Base-by-base conservation (phyloP, 805 yeast species). In the Ogataea dorogensis region DNA sequence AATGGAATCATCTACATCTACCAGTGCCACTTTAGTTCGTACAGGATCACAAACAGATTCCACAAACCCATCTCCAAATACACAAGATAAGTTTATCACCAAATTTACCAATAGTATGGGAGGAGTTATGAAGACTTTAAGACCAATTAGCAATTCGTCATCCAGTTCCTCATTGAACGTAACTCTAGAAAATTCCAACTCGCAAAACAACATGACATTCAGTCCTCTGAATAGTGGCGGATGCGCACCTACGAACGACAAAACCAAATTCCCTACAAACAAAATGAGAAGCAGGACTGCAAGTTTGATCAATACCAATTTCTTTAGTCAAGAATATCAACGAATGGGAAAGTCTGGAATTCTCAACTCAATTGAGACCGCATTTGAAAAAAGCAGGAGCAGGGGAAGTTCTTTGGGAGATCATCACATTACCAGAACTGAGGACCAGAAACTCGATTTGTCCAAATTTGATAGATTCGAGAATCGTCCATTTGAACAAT, bases 91-190 rank as follows among this genome's bases (percentile, higher is more conserved):
- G 28, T 41, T 58, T 6, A 29, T 61, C 12, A 46, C 46, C 23
- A 61, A 51, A 24, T 49, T 63, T 19, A 50, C 64, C 4, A 47
- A 38, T 6, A 52, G 65, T 37, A 46, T 62, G 45, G 63, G 59
- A 4, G 64, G 63, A 0, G 65, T 60, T 2, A 58, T 63, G 57
- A 63, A 61, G 39, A 58, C 36, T 23, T 53, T 63, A 16, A 44
- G 63, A 12, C 62, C 65, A 4, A 33, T 54, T 3, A 61, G 64
- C 24, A 55, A 51, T 9, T 56, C 64, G 1, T 50, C 62, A 2
- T 60, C 64, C 2, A 45, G 55, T 11, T 53, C 61, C 1, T 61
- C 66, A 12, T 41, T 61, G 21, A 49, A 44, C 27, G 35, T 37
- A 3, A 50, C 44, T 24, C 17, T 44, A 16, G 50, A 42, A 5